Percentiles rank a stretch among this genome's conserved stretches.
phyloP scores from a whole-genome alignment of 2,329 filamentous ascomycete species.

The Dichotomopilus funicola region DNA sequence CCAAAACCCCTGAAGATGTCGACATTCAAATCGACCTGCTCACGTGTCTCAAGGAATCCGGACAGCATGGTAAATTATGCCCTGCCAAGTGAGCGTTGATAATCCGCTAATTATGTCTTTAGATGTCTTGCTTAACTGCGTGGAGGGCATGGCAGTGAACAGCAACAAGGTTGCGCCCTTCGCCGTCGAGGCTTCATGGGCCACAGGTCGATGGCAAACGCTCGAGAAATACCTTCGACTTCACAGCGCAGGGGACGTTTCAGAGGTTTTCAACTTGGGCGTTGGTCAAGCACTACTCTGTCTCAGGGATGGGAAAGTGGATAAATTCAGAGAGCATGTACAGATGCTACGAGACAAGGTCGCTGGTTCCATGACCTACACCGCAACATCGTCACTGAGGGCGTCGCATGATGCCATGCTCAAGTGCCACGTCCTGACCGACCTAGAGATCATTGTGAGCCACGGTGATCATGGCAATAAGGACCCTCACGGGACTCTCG shows the following conservation, averaged over 20 bases:
- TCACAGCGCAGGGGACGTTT: slow-evolving; percentile 43
- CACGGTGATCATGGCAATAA: slow-evolving; percentile 36
- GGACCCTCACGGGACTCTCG: slow-evolving; percentile 39
- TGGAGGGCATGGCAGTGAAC: slow-evolving; percentile 62
- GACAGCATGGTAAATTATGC: slow-evolving; percentile 67
- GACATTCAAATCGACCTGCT: slow-evolving; percentile 79
- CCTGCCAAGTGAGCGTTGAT: background rate
- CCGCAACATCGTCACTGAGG: slow-evolving; percentile 73
- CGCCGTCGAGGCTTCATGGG: slow-evolving; percentile 88
- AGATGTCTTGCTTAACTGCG: slow-evolving; percentile 82
- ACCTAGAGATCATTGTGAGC: slow-evolving; percentile 70
- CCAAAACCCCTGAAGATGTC: slow-evolving; percentile 67
- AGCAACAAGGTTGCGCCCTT: slow-evolving; percentile 67
- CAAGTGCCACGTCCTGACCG: slow-evolving; percentile 78
- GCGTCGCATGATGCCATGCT: slow-evolving; percentile 79
- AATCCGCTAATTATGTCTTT: background rate
- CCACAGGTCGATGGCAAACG: slow-evolving; percentile 72
- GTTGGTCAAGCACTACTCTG: slow-evolving; percentile 63
- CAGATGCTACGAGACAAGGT: slow-evolving; percentile 61
- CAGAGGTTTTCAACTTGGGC: slow-evolving; percentile 73
- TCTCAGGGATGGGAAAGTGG: slow-evolving; percentile 46
- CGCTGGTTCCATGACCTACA: slow-evolving; percentile 66
- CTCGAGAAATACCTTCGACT: slow-evolving; percentile 59
- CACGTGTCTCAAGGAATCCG: slow-evolving; percentile 87
- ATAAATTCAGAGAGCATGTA: slow-evolving; percentile 52